Base-by-base conservation (phyloP, 768 basidiomycete species). In the Serendipita vermifera region DNA sequence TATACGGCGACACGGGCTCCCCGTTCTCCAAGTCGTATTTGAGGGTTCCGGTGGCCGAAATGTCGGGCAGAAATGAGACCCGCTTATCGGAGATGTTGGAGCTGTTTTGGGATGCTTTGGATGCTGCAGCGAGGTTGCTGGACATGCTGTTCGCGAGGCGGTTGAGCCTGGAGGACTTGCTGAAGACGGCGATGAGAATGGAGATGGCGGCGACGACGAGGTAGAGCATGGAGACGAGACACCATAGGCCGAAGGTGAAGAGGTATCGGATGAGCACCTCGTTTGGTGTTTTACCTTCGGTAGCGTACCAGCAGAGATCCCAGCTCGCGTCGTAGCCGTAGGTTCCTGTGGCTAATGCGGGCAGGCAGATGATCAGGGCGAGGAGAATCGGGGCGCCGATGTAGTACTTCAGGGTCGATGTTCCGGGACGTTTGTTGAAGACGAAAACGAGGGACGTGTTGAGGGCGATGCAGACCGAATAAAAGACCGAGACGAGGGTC, bases 301-400 rank as follows among this genome's bases (percentile, higher is more conserved):
- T 26, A 22, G 57, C 53, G 31, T 57, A 58, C 57, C 57, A 58
- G 36, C 57, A 58, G 33, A 57, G 38, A n/a, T 58, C 55, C 13
- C 36, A 41, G 17, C 36, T 36, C 4, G 33, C 57, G 32, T 58
- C 57, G 54, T 58, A 58, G 4, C 57, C 57, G 29, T 58, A 58
- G 20, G 35, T 33, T 22, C 31, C 27, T 26, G 31, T 31, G 32
- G 24, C 33, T 15, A 58, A 32, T 17, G 57, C 20, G 26, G 57
- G 57, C 17, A 56, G 17, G 56, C 57, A 58, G 26, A 58, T 58
- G 15, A 56, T 29, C 4, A 36, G 24, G n/a, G 33, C 7, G 13
- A 58, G 56, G 9, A 56, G 6, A 14, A 54, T 55, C 26, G 57
- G 57, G 9, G 26, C 35, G 33, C 11, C 14, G 36, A 58, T 29